Conservation (phyloP, 139 green algal species). For the Chlamydomonas applanata region DNA sequence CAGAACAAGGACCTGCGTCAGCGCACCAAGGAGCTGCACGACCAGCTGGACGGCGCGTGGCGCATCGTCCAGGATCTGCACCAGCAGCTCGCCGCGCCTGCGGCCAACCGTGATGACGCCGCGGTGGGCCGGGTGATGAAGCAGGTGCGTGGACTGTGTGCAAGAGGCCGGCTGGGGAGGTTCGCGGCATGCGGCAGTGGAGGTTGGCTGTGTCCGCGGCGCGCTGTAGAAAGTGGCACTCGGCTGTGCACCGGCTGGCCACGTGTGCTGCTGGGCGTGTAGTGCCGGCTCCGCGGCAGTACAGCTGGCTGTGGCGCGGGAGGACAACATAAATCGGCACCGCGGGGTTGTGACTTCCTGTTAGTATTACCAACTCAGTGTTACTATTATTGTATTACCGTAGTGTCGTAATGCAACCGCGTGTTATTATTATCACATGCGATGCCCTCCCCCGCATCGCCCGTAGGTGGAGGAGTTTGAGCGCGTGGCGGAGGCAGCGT, state of each 20-base stretch:
- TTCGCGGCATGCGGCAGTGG: too few species aligned
- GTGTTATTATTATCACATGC: not conserved
- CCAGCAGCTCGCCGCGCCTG: not conserved
- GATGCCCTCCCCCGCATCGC: not conserved
- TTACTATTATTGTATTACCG: too few species aligned
- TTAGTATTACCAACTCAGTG: too few species aligned
- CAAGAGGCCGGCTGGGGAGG: too few species aligned
- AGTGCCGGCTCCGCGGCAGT: too few species aligned
- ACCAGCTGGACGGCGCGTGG: slow-evolving; percentile 1
- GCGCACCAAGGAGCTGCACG: slow-evolving; percentile 11
- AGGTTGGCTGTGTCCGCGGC: too few species aligned
- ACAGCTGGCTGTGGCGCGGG: too few species aligned
- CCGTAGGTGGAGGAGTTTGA: slow-evolving; percentile 27
- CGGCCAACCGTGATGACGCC: not conserved
- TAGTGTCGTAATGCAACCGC: not conserved
- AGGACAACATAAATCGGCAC: not conserved
- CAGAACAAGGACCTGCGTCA: not conserved
- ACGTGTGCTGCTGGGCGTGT: too few species aligned
- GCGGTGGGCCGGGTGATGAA: slow-evolving; percentile 13
- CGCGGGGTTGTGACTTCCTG: not conserved
- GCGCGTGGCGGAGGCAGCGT: not conserved
- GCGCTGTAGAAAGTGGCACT: too few species aligned
- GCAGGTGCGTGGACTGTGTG: slow-evolving; percentile 16
- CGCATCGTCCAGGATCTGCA: not conserved
- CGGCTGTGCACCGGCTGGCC: too few species aligned